phyloP scores from a whole-genome alignment of 768 basidiomycete species.

The Pulveroboletus ravenelii region DNA sequence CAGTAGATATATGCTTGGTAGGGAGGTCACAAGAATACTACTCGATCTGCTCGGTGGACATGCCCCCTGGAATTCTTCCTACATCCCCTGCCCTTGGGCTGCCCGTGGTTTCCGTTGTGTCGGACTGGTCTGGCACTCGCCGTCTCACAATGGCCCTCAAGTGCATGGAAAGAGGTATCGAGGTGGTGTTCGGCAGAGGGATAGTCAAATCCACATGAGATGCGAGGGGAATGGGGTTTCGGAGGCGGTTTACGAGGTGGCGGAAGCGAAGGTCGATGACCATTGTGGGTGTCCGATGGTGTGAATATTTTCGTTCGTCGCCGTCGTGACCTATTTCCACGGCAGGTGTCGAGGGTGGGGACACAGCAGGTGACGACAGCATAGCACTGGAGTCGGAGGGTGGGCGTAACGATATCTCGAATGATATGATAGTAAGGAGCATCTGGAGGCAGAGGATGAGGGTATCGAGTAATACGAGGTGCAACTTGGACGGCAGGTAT shows the following conservation, averaged over 20 bases:
- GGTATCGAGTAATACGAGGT: slow-evolving; percentile 63
- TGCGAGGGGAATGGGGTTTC: slow-evolving; percentile 44
- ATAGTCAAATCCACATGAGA: slow-evolving; percentile 34
- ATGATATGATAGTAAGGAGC: slow-evolving; percentile 62
- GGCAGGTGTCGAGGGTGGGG: slow-evolving; percentile 21
- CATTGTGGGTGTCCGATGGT: slow-evolving; percentile 36
- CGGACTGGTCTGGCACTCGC: slow-evolving; percentile 23
- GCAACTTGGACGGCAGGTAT: slow-evolving; percentile 57
- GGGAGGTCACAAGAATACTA: slow-evolving; percentile 13
- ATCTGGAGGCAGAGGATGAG: slow-evolving; percentile 64
- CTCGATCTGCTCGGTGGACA: slow-evolving; percentile 18
- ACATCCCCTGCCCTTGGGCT: slow-evolving; percentile 36
- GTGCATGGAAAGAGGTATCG: slow-evolving; percentile 45
- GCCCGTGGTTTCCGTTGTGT: slow-evolving; percentile 20
- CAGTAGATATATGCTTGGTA: slow-evolving; percentile 12
- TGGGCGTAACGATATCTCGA: slow-evolving; percentile 47
- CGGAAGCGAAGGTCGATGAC: slow-evolving; percentile 61
- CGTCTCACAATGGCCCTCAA: slow-evolving; percentile 50
- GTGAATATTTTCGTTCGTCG: slow-evolving; percentile 17
- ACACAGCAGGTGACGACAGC: slow-evolving; percentile 22
- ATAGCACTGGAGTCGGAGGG: slow-evolving; percentile 38
- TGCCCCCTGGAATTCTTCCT: slow-evolving; percentile 32
- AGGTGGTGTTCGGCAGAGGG: slow-evolving; percentile 58
- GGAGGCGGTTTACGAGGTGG: slow-evolving; percentile 52
- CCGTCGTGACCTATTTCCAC: slow-evolving; percentile 19